phyloP scores from a whole-genome alignment of 192 early-diverging fungal genomes.

The Phlyctochytrium bullatum region DNA sequence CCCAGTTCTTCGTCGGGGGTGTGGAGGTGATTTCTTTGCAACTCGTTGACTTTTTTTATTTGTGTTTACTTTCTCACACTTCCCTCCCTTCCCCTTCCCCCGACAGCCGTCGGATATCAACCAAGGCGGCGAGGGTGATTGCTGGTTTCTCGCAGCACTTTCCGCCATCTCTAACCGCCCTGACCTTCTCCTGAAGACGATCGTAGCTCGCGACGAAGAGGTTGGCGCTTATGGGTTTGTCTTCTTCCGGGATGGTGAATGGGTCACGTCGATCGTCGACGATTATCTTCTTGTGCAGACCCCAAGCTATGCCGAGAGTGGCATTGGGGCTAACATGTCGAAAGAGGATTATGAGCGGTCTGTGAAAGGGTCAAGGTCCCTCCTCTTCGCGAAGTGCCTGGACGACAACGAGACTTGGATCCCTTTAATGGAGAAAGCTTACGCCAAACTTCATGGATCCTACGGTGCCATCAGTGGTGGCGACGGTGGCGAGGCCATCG shows the following conservation, averaged over 20 bases:
- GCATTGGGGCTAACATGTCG: neutral
- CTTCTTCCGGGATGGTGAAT: constrained; percentile 58
- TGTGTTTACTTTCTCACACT: too few species aligned
- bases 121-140: constrained; percentile 42
- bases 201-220: constrained; percentile 52
- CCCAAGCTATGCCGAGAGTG: neutral
- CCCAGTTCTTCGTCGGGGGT: constrained; percentile 51
- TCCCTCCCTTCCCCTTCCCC: neutral
- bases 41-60: too few species aligned
- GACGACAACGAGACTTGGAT: constrained; percentile 54
- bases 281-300: constrained; percentile 28
- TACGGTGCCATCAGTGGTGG: constrained; percentile 49
- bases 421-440: constrained; percentile 57
- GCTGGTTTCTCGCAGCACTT: constrained; percentile 51
- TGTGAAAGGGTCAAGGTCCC: constrained; percentile 18
- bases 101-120: constrained; percentile 21
- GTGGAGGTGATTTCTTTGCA: too few species aligned
- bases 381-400: constrained; percentile 33
- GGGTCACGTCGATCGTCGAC: constrained; percentile 55
- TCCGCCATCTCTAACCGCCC: constrained; percentile 43
- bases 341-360: constrained; percentile 19
- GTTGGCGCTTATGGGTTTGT: constrained; percentile 59
- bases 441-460: constrained; percentile 54
- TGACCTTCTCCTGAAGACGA: constrained; percentile 40
- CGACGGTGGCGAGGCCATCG: constrained; percentile 42